Evolutionary conservation across 345 rosid species (phyloP), one percentile per base, ranked within the genome.

Genomic region (Salix dunnii): DNA sequence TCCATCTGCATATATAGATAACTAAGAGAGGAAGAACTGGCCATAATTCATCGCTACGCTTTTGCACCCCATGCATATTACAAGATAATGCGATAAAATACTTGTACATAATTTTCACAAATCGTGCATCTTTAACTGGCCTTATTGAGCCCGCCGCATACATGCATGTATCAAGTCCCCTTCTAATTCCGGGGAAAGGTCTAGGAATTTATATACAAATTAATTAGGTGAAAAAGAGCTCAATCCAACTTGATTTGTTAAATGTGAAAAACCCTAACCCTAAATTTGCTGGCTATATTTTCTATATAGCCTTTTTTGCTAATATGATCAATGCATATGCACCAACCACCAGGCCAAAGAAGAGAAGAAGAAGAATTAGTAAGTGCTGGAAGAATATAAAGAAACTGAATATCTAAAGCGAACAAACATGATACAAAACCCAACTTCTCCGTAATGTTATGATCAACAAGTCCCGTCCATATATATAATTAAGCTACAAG

Each of bases 261-360:
- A 35, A 77, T 63, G 67, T 72, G 30, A 14, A 67, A 82, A 84
- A 88, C 87, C 87, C 87, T 82, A 88, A 86, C 87, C 90, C 87
- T 88, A 82, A 69, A 70, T 23, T 12, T 70, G 18, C 67, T 67
- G 72, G 51, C 58, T 28, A 23, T 58, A n/a, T 23, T n/a, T n/a
- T 21, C 25, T 7, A 62, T 69, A 72, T 63, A 49, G 33, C 70
- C 74, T 46, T 69, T 49, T 35, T 35, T 5, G 48, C 30, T 51
- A 14, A 38, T 18, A 48, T n/a, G n/a, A n/a, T 33, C 63, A 30
- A 61, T 55, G 73, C 67, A 23, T 48, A 72, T 35, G 71, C 38
- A 49, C 46, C 9, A 18, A 28, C 16, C 69, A 28, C 16, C 69
- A 36, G 78, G 4, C 8, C 2, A 64, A 60, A 8, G 3, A 27